Evolutionary conservation across 2,329 filamentous ascomycete genomes (phyloP).

Genomic region (Phaeoacremonium minimum): DNA sequence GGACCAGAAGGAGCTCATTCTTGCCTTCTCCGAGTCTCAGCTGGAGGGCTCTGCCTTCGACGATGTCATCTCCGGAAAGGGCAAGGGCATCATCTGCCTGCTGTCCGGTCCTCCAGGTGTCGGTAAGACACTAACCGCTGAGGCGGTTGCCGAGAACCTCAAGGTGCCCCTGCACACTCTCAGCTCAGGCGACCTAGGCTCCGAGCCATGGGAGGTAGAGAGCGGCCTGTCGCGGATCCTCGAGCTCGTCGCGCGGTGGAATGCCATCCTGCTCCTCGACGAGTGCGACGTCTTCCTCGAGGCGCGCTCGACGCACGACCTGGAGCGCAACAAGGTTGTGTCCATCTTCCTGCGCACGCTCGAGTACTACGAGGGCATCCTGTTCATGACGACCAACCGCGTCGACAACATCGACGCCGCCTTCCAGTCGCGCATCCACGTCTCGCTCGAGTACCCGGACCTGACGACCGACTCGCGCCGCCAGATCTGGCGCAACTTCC

Average conservation of each 20-base stretch:
- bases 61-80: constrained; percentile 49
- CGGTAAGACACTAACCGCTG: constrained; percentile 45
- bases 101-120: constrained; percentile 43
- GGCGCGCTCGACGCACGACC: constrained; percentile 19
- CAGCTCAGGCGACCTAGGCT: constrained; percentile 66
- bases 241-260: constrained; percentile 70
- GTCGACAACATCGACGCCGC: constrained; percentile 39
- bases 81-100: constrained; percentile 43
- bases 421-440: constrained; percentile 43
- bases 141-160: constrained; percentile 44
- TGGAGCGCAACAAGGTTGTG: constrained; percentile 34
- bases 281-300: constrained; percentile 61
- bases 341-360: constrained; percentile 34
- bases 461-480: constrained; percentile 29
- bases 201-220: constrained; percentile 61
- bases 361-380: constrained; percentile 43
- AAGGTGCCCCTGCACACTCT: constrained; percentile 45
- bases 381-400: constrained; percentile 46
- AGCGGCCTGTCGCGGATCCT: constrained; percentile 62
- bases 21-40: constrained; percentile 44
- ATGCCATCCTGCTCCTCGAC: constrained; percentile 67
- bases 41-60: constrained; percentile 38
- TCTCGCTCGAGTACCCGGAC: constrained; percentile 40
- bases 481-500: constrained; percentile 34
- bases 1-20: constrained; percentile 46